Base-by-base conservation (phyloP, 148 eudicot species). In the Rheum nobile region DNA sequence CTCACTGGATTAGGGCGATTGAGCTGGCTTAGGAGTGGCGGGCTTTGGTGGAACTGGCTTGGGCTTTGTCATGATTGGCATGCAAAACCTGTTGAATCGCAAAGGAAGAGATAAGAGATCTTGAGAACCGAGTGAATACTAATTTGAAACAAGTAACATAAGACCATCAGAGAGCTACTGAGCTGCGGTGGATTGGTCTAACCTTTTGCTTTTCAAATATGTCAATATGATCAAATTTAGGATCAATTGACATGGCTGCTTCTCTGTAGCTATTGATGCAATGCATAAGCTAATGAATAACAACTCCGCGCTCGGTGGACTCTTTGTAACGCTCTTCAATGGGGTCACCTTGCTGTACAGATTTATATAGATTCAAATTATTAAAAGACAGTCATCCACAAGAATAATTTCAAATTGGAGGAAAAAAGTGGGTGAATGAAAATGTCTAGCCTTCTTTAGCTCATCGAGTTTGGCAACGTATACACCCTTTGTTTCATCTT, bases 221-320 rank as follows among this genome's bases (percentile, higher is more conserved):
- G 55, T 91, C 98, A 78, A 95, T 95, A 78, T 95, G 98, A 31
- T 95, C 97, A 71, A 87, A 95, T 77, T 90, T 90, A 46, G 93
- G 61, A 79, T 95, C 98, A 57, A 43, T 81, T 6, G 93, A 88
- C 77, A 82, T 34, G 16, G 86, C 92, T 13, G 89, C 98, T 50
- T 88, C 92, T 71, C 90, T 90, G 83, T 80, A 93, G 61, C 92
- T 85, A 76, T 79, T 82, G 77, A 91, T 72, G 79, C 88, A 85
- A 74, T 83, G 74, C 3, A 19, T 39, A 44, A 91, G 81, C 77
- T 89, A 96, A 48, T 88, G 85, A 55, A 88, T 47, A 44, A 77
- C 77, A 14, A 83, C 7, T 74, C 97, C 98, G 72, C 93, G 83
- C 76, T 86, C 97, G 14, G 75, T 69, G 61, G 79, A 77, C 79